phyloP scores from a whole-genome alignment of 176 grass and related monocot species.

The Rhynchospora pubera region DNA sequence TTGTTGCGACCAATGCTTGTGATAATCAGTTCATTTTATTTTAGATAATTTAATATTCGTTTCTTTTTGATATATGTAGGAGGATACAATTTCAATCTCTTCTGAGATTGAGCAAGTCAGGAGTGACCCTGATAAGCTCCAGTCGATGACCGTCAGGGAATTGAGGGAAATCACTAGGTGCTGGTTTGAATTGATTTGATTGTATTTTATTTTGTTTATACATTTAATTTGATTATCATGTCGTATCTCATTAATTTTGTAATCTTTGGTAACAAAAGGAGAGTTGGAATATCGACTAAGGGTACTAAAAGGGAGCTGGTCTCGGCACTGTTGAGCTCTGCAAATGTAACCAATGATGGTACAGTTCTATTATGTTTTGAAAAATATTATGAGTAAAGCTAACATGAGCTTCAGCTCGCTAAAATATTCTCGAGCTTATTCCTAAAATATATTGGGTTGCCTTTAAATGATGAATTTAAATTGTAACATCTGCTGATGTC shows the following conservation, averaged over 20 bases:
- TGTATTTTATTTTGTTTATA: background rate
- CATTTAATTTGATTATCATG: background rate
- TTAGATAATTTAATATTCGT: background rate
- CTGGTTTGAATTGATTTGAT: slow-evolving; percentile 5
- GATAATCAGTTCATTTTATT: background rate
- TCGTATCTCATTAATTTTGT: background rate
- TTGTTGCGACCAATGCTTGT: background rate
- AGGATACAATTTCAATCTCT: slow-evolving; percentile 38
- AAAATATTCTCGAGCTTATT: too few relatives aligned
- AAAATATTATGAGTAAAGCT: too few relatives aligned
- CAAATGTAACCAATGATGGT: slow-evolving; percentile 36
- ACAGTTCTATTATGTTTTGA: slow-evolving; percentile 13
- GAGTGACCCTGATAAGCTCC: slow-evolving; percentile 47
- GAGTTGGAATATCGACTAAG: slow-evolving; percentile 26
- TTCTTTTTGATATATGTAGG: slow-evolving; percentile 27
- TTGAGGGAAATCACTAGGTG: slow-evolving; percentile 66
- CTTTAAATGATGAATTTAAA: too few relatives aligned
- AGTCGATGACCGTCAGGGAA: slow-evolving; percentile 73
- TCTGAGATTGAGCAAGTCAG: slow-evolving; percentile 42
- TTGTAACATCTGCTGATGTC: too few relatives aligned
- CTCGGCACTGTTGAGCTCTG: slow-evolving; percentile 44
- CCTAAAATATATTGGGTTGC: too few relatives aligned
- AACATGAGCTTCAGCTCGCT: too few relatives aligned
- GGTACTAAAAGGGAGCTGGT: slow-evolving; percentile 83
- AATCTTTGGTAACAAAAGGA: slow-evolving; percentile 9